A percentile compares a stretch with the other conserved stretches of the same genome.
Evolutionary conservation across 139 green algal species (phyloP).

Genomic region (Yamagishiella unicocca): DNA sequence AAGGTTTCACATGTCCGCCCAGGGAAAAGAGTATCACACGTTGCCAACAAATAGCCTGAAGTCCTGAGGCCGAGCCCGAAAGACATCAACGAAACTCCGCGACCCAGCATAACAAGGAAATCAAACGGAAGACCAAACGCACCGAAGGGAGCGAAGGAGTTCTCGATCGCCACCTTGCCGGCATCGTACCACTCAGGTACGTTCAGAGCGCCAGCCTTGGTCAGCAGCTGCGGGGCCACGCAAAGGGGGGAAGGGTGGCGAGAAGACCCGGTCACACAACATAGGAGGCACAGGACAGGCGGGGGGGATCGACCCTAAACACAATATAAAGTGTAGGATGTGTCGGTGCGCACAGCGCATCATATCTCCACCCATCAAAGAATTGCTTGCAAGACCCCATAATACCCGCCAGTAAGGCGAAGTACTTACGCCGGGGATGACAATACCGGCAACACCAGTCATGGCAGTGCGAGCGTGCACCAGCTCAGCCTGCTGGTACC

Average conservation of each 20-base stretch:
- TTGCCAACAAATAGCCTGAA: no score
- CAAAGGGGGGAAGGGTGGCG: neutral
- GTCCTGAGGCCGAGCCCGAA: no score
- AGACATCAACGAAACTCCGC: neutral
- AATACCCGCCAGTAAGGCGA: no score
- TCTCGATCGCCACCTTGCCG: constrained; percentile 72
- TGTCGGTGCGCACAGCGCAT: no score
- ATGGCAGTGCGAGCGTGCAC: constrained; percentile 92
- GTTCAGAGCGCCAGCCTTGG: constrained; percentile 80
- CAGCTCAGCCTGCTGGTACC: constrained; percentile 89
- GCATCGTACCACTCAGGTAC: constrained; percentile 90
- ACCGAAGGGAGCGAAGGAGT: constrained; percentile 28
- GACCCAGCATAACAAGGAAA: neutral
- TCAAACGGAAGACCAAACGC: no score
- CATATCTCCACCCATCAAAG: no score
- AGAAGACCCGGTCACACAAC: no score
- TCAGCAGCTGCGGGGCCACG: constrained; percentile 67
- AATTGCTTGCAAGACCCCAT: no score
- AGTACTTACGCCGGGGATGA: constrained; percentile 76
- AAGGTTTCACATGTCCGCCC: no score
- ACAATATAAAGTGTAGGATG: neutral
- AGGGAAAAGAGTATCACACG: no score
- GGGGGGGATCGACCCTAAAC: neutral
- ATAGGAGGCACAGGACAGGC: no score
- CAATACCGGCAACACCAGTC: constrained; percentile 89